Conservation (phyloP, 306 rosid genomes). For the Prunus mongolica region DNA sequence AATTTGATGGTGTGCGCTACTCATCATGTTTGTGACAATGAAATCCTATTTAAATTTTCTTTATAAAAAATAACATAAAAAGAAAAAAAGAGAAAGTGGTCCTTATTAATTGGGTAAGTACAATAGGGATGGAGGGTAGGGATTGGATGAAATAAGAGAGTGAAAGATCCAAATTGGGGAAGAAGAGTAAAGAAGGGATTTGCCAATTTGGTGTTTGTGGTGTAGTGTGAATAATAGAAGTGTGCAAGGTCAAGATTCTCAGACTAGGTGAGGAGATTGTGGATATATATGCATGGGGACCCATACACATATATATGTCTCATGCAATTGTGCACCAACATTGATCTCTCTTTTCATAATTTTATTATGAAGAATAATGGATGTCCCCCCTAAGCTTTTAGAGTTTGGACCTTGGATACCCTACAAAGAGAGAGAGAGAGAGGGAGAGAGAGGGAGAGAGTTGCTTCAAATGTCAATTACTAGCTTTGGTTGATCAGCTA, state of each 20-base stretch:
- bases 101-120: not conserved
- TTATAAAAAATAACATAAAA: not conserved
- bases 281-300: constrained; percentile 25
- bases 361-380: constrained; percentile 39
- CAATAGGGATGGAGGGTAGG: constrained; percentile 2
- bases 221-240: not conserved
- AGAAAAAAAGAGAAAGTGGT: not conserved
- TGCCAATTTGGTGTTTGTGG: not conserved
- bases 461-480: not conserved
- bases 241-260: constrained; percentile 38
- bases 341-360: constrained; percentile 2
- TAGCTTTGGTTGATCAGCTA: constrained; percentile 14
- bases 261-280: constrained; percentile 15
- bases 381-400: constrained; percentile 35
- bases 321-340: constrained; percentile 18
- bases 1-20: too few species aligned
- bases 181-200: constrained; percentile 13
- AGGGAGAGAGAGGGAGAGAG: not conserved
- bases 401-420: constrained; percentile 42
- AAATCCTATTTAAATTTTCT: too few species aligned
- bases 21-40: too few species aligned
- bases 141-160: constrained; percentile 6
- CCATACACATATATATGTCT: constrained; percentile 25
- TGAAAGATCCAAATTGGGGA: constrained; percentile 7
- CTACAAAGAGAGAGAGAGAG: constrained; percentile 11